Evolutionary conservation across 441 rosid genomes (phyloP).

Genomic region (Erysimum cheiri): DNA sequence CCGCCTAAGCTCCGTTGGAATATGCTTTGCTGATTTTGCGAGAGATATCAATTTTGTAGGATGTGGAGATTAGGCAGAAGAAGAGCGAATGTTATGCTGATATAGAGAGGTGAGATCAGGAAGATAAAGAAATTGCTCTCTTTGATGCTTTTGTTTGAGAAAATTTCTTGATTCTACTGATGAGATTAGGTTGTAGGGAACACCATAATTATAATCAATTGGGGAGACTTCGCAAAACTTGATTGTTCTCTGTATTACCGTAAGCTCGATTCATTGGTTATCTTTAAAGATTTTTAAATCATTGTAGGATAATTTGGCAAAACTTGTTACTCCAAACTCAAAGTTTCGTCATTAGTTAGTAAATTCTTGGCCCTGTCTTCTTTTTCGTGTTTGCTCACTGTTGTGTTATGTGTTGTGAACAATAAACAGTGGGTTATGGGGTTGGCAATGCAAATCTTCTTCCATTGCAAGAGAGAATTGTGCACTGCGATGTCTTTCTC

Average conservation of each 20-base stretch:
- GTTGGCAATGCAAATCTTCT: constrained; percentile 76
- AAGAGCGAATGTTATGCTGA: constrained; percentile 83
- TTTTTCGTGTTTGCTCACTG: constrained; percentile 3
- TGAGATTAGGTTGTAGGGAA: neutral
- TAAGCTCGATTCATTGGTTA: neutral
- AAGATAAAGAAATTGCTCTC: neutral
- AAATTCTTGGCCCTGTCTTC: neutral
- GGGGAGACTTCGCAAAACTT: neutral
- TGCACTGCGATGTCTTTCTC: constrained; percentile 83
- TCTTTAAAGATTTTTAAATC: neutral
- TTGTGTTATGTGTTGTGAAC: constrained; percentile 32
- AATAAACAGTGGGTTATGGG: constrained; percentile 85
- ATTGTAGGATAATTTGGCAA: neutral
- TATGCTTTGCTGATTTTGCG: neutral
- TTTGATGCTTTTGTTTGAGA: neutral
- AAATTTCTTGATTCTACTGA: neutral
- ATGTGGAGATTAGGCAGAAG: constrained; percentile 66
- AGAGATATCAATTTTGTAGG: constrained; percentile 48
- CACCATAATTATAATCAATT: neutral
- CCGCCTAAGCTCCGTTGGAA: neutral
- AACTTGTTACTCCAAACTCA: neutral
- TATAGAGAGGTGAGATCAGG: constrained; percentile 49
- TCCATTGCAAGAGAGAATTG: constrained; percentile 79
- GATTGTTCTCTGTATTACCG: neutral
- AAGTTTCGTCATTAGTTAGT: neutral